Conservation (phyloP, 179 eudicot species). For the Beta lomatogona region DNA sequence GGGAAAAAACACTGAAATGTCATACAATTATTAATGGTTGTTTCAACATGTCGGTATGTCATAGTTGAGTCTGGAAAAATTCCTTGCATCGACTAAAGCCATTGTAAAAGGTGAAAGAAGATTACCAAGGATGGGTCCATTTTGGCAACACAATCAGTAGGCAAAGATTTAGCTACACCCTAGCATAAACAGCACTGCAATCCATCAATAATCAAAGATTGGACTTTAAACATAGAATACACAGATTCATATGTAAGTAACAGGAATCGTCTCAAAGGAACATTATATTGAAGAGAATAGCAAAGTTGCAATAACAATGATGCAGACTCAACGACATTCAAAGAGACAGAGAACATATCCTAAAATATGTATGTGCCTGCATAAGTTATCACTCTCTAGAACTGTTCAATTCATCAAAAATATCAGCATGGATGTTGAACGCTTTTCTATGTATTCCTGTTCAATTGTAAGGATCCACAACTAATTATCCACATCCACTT, state of each 20-base stretch:
- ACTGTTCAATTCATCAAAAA: background rate
- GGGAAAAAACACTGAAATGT: conserved; percentile 81
- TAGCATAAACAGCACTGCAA: conserved; percentile 31
- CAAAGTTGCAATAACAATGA: background rate
- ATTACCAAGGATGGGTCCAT: conserved; percentile 70
- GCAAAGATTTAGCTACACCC: conserved; percentile 71
- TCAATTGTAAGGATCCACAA: background rate
- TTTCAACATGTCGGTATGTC: conserved; percentile 21
- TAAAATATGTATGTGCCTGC: background rate
- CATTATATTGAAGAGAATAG: background rate
- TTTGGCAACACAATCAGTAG: conserved; percentile 63
- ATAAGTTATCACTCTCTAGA: background rate
- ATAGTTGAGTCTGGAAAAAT: background rate
- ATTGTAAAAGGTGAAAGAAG: background rate
- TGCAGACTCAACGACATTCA: background rate
- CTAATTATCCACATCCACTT: background rate
- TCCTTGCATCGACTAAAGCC: conserved; percentile 4
- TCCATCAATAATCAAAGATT: background rate
- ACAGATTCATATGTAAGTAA: background rate
- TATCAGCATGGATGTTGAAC: background rate
- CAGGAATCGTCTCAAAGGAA: background rate
- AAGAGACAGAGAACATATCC: too few species aligned
- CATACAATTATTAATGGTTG: conserved; percentile 22
- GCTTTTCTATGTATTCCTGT: background rate
- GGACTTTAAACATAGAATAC: background rate